phyloP scores from a whole-genome alignment of 1,284 basidiomycete species.

The Dichomitus squalens region DNA sequence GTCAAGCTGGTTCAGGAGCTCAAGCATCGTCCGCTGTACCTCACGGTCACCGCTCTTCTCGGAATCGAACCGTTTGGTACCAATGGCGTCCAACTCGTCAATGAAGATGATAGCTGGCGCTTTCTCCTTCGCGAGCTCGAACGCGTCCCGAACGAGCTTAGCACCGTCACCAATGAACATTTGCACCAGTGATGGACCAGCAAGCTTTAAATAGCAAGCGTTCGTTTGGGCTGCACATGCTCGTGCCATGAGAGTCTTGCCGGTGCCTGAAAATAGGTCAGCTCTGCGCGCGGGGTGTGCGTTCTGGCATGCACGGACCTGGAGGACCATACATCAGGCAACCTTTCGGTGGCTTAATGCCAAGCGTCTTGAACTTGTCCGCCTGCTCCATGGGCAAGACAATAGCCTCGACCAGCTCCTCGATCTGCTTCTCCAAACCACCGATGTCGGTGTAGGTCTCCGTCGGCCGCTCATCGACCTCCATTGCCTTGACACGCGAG shows the following conservation, averaged over 20 bases:
- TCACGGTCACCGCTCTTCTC: constrained; percentile 81
- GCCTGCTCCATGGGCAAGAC: constrained; percentile 83
- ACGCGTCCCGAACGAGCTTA: constrained; percentile 78
- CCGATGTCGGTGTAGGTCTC: constrained; percentile 83
- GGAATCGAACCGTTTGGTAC: constrained; percentile 81
- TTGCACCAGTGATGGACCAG: constrained; percentile 77
- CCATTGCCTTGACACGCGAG: constrained; percentile 88
- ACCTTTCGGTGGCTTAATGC: constrained; percentile 82
- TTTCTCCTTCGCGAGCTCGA: constrained; percentile 79
- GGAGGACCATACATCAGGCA: constrained; percentile 83
- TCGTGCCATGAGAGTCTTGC: constrained; percentile 78
- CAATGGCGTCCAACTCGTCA: constrained; percentile 81
- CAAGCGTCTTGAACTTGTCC: constrained; percentile 80
- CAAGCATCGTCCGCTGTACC: constrained; percentile 82
- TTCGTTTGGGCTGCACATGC: constrained; percentile 84
- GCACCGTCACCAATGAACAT: constrained; percentile 88
- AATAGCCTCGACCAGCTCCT: constrained; percentile 81
- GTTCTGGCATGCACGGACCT: constrained; percentile 40
- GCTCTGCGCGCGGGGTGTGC: neutral
- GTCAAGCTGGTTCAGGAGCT: constrained; percentile 79
- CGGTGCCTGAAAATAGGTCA: constrained; percentile 52
- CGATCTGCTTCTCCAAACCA: constrained; percentile 82
- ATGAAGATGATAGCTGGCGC: constrained; percentile 83
- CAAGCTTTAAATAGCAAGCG: constrained; percentile 80
- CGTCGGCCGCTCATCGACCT: constrained; percentile 84